Evolutionary conservation across 352 stramenopile species (phyloP), one percentile per base, ranked within the genome.

Genomic region (Globisporangium emineosum): DNA sequence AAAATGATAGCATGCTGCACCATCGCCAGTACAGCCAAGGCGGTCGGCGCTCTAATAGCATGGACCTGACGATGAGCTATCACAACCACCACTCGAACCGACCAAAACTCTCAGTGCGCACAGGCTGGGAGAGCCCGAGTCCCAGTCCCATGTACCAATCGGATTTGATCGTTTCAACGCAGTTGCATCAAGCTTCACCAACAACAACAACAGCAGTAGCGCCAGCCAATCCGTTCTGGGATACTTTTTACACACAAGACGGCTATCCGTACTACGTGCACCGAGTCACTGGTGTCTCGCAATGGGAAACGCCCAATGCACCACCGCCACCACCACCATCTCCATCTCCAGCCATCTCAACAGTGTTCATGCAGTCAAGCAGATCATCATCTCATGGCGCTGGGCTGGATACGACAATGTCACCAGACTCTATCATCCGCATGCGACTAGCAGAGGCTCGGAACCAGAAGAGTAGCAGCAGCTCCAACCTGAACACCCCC

Each of bases 221-320:
- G 15, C 15, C n/a, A 17, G 49, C 43, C 7, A 37, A 57, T 29
- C 30, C 47, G 45, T 54, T 79, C 37, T 94, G 83, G 81, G 81
- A 92, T 13, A 88, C 75, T 7, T 78, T 86, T 42, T 90, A 90
- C 65, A 89, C 79, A 0, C 62, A 83, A 47, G 78, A 94, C 50
- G 86, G 86, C 5, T 90, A 94, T 51, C 69, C 77, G 17, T 94
- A 93, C 67, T 94, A 91, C 55, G 81, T 93, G 17, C 87, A 92
- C 68, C 72, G 71, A 65, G 55, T 54, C 32, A 91, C 84, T 3
- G 83, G 84, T 21, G 64, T 79, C 29, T 94, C 86, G 0, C 86
- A 92, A 59, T 94, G 84, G 86, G 86, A 93, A 51, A 81, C 79
- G n/a, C 83, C 86, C 35, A 17, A 37, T 12, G 27, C 27, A 7